Percentiles rank a stretch among this genome's conserved stretches.
Conservation (phyloP, 179 eudicot genomes). For the Dionaea muscipula region DNA sequence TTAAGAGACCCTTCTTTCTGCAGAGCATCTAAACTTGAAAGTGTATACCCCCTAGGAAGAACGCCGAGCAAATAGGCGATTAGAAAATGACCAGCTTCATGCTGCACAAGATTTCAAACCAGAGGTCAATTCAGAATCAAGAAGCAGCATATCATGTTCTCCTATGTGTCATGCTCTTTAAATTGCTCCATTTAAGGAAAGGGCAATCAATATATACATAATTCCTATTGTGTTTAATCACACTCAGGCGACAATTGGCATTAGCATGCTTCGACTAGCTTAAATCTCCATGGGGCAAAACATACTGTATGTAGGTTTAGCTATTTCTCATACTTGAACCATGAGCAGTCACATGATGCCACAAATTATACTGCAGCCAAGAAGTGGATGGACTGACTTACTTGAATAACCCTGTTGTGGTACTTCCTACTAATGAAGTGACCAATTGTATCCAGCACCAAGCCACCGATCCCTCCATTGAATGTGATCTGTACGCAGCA, state of each 20-base stretch:
- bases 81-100: constrained; percentile 94
- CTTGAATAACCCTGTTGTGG: constrained; percentile 83
- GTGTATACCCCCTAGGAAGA: constrained; percentile 77
- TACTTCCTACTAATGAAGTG: constrained; percentile 73
- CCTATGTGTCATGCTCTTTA: too few species aligned
- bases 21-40: constrained; percentile 78
- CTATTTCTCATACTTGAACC: too few species aligned
- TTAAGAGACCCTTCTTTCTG: constrained; percentile 87
- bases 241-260: too few species aligned
- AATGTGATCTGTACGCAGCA: constrained; percentile 66
- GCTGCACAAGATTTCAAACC: constrained; percentile 31
- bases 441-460: constrained; percentile 81
- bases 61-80: constrained; percentile 81
- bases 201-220: too few species aligned
- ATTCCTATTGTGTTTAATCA: too few species aligned
- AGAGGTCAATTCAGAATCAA: not conserved
- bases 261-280: too few species aligned
- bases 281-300: too few species aligned
- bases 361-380: not conserved
- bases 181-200: too few species aligned
- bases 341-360: not conserved
- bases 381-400: constrained; percentile 14
- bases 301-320: too few species aligned
- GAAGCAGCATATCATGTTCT: too few species aligned
- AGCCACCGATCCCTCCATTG: constrained; percentile 56